Conservation (phyloP, 495 filamentous ascomycete genomes). For the Aspergillus steynii region DNA sequence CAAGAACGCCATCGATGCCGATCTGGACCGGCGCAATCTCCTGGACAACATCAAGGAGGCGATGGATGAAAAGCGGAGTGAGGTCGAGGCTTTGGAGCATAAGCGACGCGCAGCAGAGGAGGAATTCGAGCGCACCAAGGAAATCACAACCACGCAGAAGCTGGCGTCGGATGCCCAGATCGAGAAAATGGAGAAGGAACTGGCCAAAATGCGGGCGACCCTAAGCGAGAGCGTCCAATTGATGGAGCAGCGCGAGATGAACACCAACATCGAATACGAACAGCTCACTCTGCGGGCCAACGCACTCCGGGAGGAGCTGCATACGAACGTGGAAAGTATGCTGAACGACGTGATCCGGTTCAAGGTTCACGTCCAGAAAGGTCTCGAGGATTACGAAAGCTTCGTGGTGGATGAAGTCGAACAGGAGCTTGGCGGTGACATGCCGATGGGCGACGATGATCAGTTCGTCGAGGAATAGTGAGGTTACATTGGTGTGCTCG, state of each 20-base stretch:
- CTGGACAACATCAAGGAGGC: conserved; percentile 91
- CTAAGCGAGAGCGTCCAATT: conserved; percentile 87
- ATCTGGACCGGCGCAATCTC: conserved; percentile 87
- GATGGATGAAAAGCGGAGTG: conserved; percentile 87
- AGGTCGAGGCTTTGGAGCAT: conserved; percentile 91
- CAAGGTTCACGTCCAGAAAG: conserved; percentile 94
- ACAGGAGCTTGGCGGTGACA: conserved; percentile 66
- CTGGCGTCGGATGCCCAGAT: conserved; percentile 87
- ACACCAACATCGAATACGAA: conserved; percentile 94
- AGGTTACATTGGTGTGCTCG: conserved; percentile 7
- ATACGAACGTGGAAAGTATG: conserved; percentile 94
- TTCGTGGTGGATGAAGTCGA: conserved; percentile 91
- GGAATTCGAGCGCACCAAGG: conserved; percentile 91
- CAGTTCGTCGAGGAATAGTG: conserved; percentile 29
- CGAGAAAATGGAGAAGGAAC: conserved; percentile 97
- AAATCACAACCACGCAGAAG: conserved; percentile 84
- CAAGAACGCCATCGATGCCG: conserved; percentile 75
- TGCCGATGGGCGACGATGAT: conserved; percentile 25
- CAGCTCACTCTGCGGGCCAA: conserved; percentile 83
- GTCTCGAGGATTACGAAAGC: conserved; percentile 86
- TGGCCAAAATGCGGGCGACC: conserved; percentile 84
- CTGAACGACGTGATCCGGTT: conserved; percentile 97
- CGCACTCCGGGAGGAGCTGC: conserved; percentile 84
- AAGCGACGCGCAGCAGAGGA: conserved; percentile 80
- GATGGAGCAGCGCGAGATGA: conserved; percentile 95